Base-by-base conservation (phyloP, 2,329 filamentous ascomycete species). In the Colletotrichum melonis region DNA sequence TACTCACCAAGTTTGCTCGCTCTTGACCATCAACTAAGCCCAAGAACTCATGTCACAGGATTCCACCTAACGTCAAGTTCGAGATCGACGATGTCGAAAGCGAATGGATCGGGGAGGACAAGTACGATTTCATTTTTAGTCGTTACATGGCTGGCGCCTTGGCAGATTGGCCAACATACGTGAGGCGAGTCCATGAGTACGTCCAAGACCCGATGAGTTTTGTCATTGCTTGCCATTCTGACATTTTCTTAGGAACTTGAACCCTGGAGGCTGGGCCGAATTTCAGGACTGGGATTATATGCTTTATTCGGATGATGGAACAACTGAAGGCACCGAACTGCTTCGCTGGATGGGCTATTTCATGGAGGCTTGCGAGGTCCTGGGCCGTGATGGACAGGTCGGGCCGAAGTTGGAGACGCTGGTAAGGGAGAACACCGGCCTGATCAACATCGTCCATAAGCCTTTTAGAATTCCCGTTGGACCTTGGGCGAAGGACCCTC, bases 1-100 rank as follows among this genome's bases (percentile, higher is more conserved):
- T 11, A 38, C 4, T 0, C 30, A 24, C 3, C 32, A 12, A 4
- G 4, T 6, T 4, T 6, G 0, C 35, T 38, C 35, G 11, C 3
- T 54, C 8, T 24, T 38, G 4, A 38, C 49, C 6, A 28, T 19
- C 2, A n/a, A 24, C 9, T 2, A 7, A 26, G 4, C 32, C 8
- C 5, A 14, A 16, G 60, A 12, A 12, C 28, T 28, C 6, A 28
- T 28, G 28, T 22, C 4, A 9, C 0, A 58, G 80, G 77, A 76
- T 94, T 0, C 93, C 93, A 0, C 88, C 85, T 35, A 93, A 93
- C 76, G 88, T 91, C 72, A 86, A 88, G 69, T 93, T 93, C 76
- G 85, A 91, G 69, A 87, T 93, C 42, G 91, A 93, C 78, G 91
- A 93, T 77, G 88, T 89, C 32, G 89, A 91, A 78, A 84, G 87